Percentiles rank a stretch among this genome's conserved stretches.
phyloP scores from a whole-genome alignment of 768 basidiomycete species.

The Rhizopogon vesiculosus region DNA sequence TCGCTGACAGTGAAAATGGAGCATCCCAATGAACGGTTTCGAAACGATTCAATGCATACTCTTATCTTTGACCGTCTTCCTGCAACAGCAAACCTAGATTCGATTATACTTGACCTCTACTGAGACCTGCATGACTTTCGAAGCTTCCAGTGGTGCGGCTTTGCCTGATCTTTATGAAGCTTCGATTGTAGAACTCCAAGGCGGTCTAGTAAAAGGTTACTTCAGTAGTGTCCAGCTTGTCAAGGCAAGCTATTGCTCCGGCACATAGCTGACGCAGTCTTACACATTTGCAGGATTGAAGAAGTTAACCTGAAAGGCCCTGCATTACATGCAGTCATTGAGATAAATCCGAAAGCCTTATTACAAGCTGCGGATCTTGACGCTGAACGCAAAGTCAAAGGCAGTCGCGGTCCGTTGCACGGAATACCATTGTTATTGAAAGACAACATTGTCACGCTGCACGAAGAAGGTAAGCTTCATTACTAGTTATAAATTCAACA shows the following conservation, averaged over 20 bases:
- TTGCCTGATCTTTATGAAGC: conserved; percentile 35
- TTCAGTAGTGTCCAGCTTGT: conserved; percentile 35
- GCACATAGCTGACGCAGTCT: neutral
- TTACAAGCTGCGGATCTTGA: conserved; percentile 48
- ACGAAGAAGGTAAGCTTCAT: conserved; percentile 11
- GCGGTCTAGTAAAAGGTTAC: conserved; percentile 21
- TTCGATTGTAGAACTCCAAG: conserved; percentile 27
- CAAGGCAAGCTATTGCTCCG: conserved; percentile 13
- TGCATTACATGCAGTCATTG: conserved; percentile 52
- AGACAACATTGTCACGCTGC: conserved; percentile 25
- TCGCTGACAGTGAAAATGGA: no score
- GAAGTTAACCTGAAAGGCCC: conserved; percentile 65
- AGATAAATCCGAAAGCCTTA: conserved; percentile 51
- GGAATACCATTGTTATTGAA: conserved; percentile 53
- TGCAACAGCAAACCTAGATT: neutral
- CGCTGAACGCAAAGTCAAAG: conserved; percentile 32
- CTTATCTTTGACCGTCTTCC: neutral
- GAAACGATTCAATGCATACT: neutral
- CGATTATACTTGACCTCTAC: neutral
- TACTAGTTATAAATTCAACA: neutral
- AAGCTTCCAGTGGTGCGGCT: neutral
- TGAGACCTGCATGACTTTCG: neutral
- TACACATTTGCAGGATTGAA: conserved; percentile 39
- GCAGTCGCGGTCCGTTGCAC: conserved; percentile 41
- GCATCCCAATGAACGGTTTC: no score